Base-by-base conservation (phyloP, 805 yeast genomes). In the Yarrowia sp. region DNA sequence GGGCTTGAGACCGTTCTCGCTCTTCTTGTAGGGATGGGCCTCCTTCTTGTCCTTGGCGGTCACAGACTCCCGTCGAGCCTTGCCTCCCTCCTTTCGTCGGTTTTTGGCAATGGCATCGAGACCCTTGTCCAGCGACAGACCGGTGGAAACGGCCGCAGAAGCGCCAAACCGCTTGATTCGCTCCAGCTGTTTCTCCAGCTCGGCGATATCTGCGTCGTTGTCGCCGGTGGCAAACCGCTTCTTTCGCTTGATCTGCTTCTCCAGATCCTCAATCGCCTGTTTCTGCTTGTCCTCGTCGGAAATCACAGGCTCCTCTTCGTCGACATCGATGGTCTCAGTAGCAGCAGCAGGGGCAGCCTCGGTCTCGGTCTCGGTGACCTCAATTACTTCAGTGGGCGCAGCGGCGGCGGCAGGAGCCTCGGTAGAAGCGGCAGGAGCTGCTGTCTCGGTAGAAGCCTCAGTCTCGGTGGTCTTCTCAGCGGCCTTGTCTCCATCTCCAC, bases 111-210 rank as follows among this genome's bases (percentile, higher is more conserved):
- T 3, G 3, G 55, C 12, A 24, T 38, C 55, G 20, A 61, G 55
- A 20, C 49, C 66, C 14, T 24, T 24, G 44, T 61, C 66, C 7
- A 61, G 46, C 7, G 55, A 46, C 20, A 61, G 46, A 1, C 38
- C 43, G 34, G 34, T 46, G 36, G 43, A 2, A 1, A 10, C 13
- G 1, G 40, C 55, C 3, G 66, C 53, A 14, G 66, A 34, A 2
- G 19, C 55, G 34, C 98, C 98, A 75, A 92, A 93, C 80, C 91
- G 92, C 76, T 88, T 88, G 70, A 92, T 86, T 75, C 97, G 85
- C 43, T 82, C 82, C 72, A 92, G 79, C 70, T 85, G 87, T 70
- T 85, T 86, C 74, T 85, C 85, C 58, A 89, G 85, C 20, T 80
- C 82, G 44, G 81, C 81, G 14, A 79, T 79, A n/a, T 80, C 80